Evolutionary conservation across 2,329 filamentous ascomycete genomes (phyloP), one percentile per base, ranked within the genome.

Genomic region (Claviceps paspali): DNA sequence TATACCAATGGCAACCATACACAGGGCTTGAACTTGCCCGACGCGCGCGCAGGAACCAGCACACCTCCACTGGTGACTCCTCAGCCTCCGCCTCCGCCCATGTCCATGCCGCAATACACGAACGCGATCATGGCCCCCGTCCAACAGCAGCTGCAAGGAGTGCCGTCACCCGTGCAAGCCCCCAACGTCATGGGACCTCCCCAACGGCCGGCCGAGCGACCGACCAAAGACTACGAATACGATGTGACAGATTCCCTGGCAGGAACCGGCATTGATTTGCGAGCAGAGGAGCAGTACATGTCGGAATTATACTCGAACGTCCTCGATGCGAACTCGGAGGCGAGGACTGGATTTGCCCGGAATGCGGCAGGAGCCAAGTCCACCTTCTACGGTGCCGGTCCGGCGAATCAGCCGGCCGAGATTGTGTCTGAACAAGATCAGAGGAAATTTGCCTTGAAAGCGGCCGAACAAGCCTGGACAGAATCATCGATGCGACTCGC

Each of bases 231-330:
- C 38, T 65, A 67, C 39, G 63, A 73, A 40, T 76, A 87, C 48
- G 84, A 93, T 49, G 70, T 87, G 32, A 83, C 80, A 45, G 87
- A 95, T 60, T 82, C 86, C 35, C 60, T 94, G 38, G 79, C 79
- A 14, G 83, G 82, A 14, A 88, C 85, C 12, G 86, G 85, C 35
- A 85, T 95, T 44, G 83, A 94, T 61, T 60, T 94, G 33, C 77
- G 80, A 41, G 85, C 85, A 45, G 87, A 94, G 56, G 84, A 92
- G 51, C 82, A 86, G 48, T 82, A 76, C 46, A 67, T 91, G 55
- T 78, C 83, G 31, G 76, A 75, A 41, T 65, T 76, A 39, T 79
- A 76, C 51, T 70, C 73, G 31, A 67, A 56, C 24, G 51, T 66
- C 7, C 66, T 64, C 41, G 61, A 64, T 38, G 50, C 54, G 38